These are phyloP conservation scores for Botrytis sinoallii DNA, from an alignment of 2,329 filamentous ascomycete species.

Conservation along the genomic window DNA sequence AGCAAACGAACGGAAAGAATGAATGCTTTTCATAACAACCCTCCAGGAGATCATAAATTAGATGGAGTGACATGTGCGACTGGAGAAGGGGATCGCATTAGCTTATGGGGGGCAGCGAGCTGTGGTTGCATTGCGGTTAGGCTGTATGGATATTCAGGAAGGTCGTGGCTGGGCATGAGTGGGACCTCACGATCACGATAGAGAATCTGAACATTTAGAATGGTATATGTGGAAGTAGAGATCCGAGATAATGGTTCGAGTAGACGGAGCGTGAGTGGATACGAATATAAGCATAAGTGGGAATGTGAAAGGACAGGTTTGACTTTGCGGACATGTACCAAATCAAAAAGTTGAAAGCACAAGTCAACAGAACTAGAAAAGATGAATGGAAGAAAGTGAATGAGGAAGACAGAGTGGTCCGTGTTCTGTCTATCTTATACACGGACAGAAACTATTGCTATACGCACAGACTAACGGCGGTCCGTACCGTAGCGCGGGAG, in stretches of 20 bases:
- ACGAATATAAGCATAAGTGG: not conserved
- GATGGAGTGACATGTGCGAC: not conserved
- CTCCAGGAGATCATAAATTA: not conserved
- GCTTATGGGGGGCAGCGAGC: not conserved
- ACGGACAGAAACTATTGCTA: not conserved
- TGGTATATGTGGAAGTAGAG: not conserved
- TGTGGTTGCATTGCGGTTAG: not conserved
- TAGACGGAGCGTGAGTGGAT: not conserved
- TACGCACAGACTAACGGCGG: conserved; percentile 17
- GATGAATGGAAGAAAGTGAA: not conserved
- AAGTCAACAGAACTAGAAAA: not conserved
- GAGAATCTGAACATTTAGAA: not conserved
- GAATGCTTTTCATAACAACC: not conserved
- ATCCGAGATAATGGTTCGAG: not conserved
- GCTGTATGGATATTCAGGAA: not conserved
- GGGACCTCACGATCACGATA: not conserved
- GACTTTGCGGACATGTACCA: not conserved
- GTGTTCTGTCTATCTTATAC: not conserved
- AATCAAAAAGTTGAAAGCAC: not conserved
- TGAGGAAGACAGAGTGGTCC: not conserved
- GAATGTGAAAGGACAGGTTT: not conserved
- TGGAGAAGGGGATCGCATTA: not conserved
- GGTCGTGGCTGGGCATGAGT: not conserved
- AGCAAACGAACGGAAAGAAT: not conserved
- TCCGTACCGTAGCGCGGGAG: conserved; percentile 7